These are phyloP conservation scores for Exsudoporus frostii DNA, from an alignment of 768 basidiomycete genomes.

Conservation along the genomic window DNA sequence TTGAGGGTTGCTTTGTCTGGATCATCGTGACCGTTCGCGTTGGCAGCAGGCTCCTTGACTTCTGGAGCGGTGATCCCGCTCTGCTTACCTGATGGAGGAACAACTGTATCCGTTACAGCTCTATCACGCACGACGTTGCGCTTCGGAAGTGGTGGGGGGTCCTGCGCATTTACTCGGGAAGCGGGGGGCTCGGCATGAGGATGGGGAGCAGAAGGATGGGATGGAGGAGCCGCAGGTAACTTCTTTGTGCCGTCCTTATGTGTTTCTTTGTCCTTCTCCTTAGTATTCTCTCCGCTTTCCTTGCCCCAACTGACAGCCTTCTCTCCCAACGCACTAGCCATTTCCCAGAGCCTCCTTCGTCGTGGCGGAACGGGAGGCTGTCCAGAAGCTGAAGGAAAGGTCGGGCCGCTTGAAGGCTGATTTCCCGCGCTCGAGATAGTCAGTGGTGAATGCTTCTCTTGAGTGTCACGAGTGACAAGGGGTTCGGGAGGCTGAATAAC, in stretches of 20 bases:
- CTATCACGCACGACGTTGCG: constrained; percentile 39
- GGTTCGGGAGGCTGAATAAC: constrained; percentile 33
- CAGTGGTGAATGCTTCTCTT: background rate
- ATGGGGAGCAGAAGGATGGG: constrained; percentile 26
- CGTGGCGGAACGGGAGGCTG: constrained; percentile 66
- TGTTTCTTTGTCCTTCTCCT: constrained; percentile 33
- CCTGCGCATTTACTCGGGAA: constrained; percentile 8
- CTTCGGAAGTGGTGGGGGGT: constrained; percentile 51
- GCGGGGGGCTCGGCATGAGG: constrained; percentile 12
- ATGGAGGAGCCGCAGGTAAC: constrained; percentile 22
- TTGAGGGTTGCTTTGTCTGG: constrained; percentile 6
- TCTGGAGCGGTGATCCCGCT: background rate
- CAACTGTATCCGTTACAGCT: constrained; percentile 10
- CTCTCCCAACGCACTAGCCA: constrained; percentile 61
- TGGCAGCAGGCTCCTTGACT: background rate
- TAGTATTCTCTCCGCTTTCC: constrained; percentile 30
- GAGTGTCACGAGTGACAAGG: constrained; percentile 12
- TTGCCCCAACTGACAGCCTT: constrained; percentile 55
- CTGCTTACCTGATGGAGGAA: background rate
- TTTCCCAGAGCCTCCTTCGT: constrained; percentile 62
- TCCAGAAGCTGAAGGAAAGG: constrained; percentile 20
- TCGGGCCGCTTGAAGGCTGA: background rate
- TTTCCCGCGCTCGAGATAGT: background rate
- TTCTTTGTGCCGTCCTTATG: constrained; percentile 25
- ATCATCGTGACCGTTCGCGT: constrained; percentile 4